Base-by-base conservation (phyloP, 306 rosid species). In the Prunus davidiana region DNA sequence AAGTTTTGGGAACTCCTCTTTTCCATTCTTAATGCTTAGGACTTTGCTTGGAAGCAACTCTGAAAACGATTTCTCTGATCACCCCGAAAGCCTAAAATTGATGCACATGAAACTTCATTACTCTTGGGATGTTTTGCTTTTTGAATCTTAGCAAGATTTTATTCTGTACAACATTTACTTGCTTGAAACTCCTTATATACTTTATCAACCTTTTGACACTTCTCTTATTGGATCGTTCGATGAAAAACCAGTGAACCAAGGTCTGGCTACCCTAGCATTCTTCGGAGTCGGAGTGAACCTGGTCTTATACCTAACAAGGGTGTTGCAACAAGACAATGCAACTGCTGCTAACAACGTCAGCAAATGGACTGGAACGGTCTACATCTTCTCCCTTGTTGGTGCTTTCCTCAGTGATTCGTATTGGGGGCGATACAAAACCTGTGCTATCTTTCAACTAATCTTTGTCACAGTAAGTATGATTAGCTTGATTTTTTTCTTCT, bases 351-450 rank as follows among this genome's bases (percentile, higher is more conserved):
- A 93, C 84, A 91, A 80, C 32, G 98, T 93, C 49, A 93, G 97
- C 96, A 93, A 93, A 79, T 93, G 98, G 98, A 93, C 97, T 3
- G 98, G 98, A 22, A 93, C 98, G 1, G 98, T 93, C 20, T 93
- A 93, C 70, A 91, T 93, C 68, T 93, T 89, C 89, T 93, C 98
- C 49, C 93, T 93, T n/a, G 95, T 93, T n/a, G 98, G 98, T 45
- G 98, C 98, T 64, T 93, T 93, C 79, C 97, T 93, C 30, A 91
- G 97, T 79, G 98, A 93, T 76, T 93, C 98, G 9, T 93, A 93
- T 12, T 93, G 98, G 98, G 98, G 98, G 83, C 87, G 98, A 77
- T 93, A 84, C 74, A 93, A 91, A 72, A 93, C 97, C 30, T 89
- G 98, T 79, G 96, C 96, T 24, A 80, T 93, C 64, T 93, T 93